Evolutionary conservation across 495 filamentous ascomycete species (phyloP).

Genomic region (Neurospora sp.): DNA sequence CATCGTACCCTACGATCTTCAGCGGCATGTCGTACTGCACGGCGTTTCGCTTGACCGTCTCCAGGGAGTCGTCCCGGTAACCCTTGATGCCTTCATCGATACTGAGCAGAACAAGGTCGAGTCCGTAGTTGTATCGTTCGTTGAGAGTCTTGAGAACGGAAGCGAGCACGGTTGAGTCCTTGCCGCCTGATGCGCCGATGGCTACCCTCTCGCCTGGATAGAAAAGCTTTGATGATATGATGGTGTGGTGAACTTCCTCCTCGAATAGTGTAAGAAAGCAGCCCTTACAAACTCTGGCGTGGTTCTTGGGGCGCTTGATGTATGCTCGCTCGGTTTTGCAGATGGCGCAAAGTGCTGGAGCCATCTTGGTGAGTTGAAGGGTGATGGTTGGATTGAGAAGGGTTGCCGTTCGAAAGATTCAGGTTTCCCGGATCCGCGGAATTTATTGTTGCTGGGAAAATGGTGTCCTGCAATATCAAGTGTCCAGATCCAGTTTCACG

Average conservation of each 20-base stretch:
- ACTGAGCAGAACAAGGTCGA: conserved; percentile 76
- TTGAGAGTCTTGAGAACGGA: conserved; percentile 92
- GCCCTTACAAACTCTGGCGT: conserved; percentile 77
- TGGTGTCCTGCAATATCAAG: neutral
- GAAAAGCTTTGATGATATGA: conserved; percentile 70
- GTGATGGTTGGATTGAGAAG: neutral
- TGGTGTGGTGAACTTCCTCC: conserved; percentile 86
- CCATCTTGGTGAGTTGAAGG: conserved; percentile 24
- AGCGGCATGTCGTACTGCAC: conserved; percentile 82
- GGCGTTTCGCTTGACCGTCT: conserved; percentile 92
- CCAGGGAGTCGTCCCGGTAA: conserved; percentile 88
- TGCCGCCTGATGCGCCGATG: conserved; percentile 93
- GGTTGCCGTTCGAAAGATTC: neutral
- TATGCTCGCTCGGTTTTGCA: conserved; percentile 71
- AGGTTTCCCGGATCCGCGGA: neutral
- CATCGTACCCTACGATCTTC: conserved; percentile 83
- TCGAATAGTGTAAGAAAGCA: conserved; percentile 89
- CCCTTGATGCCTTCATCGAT: conserved; percentile 97
- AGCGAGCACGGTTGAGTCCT: conserved; percentile 94
- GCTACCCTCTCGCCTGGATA: conserved; percentile 76
- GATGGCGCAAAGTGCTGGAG: conserved; percentile 52
- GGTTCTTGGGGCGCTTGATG: conserved; percentile 88
- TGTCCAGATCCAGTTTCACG: neutral
- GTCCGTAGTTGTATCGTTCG: conserved; percentile 75
- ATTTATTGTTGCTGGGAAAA: neutral